Base-by-base conservation (phyloP, 2,329 filamentous ascomycete species). In the Aspergillus sojae region DNA sequence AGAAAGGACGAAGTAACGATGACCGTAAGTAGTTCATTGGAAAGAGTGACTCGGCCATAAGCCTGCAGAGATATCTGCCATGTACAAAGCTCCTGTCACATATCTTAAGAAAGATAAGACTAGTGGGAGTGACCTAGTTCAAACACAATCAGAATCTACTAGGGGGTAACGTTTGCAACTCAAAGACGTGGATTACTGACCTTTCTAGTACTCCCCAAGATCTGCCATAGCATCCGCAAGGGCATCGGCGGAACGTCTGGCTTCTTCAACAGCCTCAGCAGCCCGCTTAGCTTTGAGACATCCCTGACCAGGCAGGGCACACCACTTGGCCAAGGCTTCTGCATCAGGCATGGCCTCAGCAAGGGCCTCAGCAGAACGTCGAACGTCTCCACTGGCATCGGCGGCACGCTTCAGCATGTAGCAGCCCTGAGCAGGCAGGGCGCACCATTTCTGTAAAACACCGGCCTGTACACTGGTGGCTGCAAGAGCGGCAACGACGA, bases 221-320 rank as follows among this genome's bases (percentile, higher is more conserved):
- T 69, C 71, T 65, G 73, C 72, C 71, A 76, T 72, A 32, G 74
- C 73, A n/a, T 72, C 64, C 3, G 72, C 72, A 34, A 77, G 71
- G 39, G 71, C 73, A 57, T 76, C 73, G 53, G 72, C 71, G 43
- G 74, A 71, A 66, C 73, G 74, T 65, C 75, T 75, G 54, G 75
- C 70, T 36, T 85, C 79, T 70, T 88, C 83, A 74, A 90, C 90
- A 5, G 88, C 87, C 72, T 84, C 83, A 55, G 88, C 88, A 36
- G 89, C 88, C 71, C 91, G 88, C 67, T 83, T 83, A 69, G 89
- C 85, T 32, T 87, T 90, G 69, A 89, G 89, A 65, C 78, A 79
- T 34, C 71, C 70, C 60, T 78, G 70, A 23, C 74, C 77, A 23
- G 74, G 71, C 55, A 71, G 69, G 34, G 64, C 65, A 61, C 77